Percentiles rank a stretch among this genome's conserved stretches.
phyloP scores from a whole-genome alignment of 495 filamentous ascomycete genomes.

The Neurospora sp. region DNA sequence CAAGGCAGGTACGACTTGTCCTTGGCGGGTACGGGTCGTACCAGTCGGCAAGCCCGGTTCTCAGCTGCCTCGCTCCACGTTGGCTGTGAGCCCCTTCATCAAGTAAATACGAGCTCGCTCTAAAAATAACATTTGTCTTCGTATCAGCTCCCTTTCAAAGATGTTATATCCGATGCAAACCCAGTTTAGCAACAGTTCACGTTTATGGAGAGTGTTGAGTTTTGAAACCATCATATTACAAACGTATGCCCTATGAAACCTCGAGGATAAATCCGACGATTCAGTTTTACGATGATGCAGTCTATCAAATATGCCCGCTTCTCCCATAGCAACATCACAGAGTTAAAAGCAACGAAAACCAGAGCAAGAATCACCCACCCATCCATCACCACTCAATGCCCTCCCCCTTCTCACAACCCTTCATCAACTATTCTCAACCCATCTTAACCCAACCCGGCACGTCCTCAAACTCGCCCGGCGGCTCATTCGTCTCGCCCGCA shows the following conservation, averaged over 20 bases:
- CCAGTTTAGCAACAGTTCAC: background rate
- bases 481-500: constrained; percentile 11
- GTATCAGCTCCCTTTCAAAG: background rate
- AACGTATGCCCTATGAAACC: background rate
- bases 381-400: background rate
- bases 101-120: background rate
- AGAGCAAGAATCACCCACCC: background rate
- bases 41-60: background rate
- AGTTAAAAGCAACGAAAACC: background rate
- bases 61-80: background rate
- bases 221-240: background rate
- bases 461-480: constrained; percentile 22
- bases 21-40: background rate
- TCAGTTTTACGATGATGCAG: background rate
- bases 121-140: background rate
- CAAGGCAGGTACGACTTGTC: background rate
- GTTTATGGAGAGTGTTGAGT: background rate
- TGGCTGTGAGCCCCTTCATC: background rate
- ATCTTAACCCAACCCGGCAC: constrained; percentile 28
- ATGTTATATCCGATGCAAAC: background rate
- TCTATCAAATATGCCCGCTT: background rate
- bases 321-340: background rate
- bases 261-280: background rate
- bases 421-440: constrained; percentile 1
- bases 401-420: background rate